Base-by-base conservation (phyloP, 352 stramenopile species). In the Pythium rhizo-oryzae region DNA sequence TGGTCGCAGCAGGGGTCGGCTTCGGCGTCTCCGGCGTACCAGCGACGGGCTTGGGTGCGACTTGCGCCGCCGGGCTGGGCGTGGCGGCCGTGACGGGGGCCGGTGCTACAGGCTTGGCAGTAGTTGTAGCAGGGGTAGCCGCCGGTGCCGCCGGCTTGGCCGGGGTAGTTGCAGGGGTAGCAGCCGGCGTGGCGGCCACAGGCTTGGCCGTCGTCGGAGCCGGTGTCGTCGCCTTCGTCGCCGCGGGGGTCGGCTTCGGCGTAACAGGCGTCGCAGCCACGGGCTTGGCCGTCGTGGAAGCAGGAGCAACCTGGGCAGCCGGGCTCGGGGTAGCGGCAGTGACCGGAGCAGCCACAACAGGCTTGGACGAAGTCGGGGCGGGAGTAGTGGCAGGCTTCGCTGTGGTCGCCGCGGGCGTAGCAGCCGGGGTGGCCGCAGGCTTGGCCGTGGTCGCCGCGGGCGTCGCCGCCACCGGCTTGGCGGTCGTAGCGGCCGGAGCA, bases 121-220 rank as follows among this genome's bases (percentile, higher is more conserved):
- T 50, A 1, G 55, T 52, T 4, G 55, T 2, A 46, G 53, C 53
- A 6, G 53, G 53, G 5, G 30, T 28, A 16, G 33, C 28, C 1
- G 28, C 50, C 12, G 47, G 47, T 13, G 41, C 19, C 18, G 43
- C 58, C 7, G 57, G 41, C 41, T 50, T 62, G n/a, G 55, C 25
- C 9, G 55, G 11, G 8, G 55, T 52, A 12, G 55, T 4, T 2
- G 53, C 53, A 5, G 53, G 53, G 12, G n/a, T n/a, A n/a, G n/a
- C n/a, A n/a, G n/a, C n/a, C n/a, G n/a, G n/a, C n/a, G 43, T 37
- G 12, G 43, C 58, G 51, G 35, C 50, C 7, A 39, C 53, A 19
- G 53, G 55, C 37, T 61, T 63, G 19, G 57, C 44, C 18, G 46
- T 47, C 11, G 59, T 49, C 13, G 60, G 21, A 43, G 51, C 35